A percentile compares a stretch with the other conserved stretches of the same genome.
phyloP scores from a whole-genome alignment of 2,329 filamentous ascomycete genomes.

The Talaromyces marneffei region DNA sequence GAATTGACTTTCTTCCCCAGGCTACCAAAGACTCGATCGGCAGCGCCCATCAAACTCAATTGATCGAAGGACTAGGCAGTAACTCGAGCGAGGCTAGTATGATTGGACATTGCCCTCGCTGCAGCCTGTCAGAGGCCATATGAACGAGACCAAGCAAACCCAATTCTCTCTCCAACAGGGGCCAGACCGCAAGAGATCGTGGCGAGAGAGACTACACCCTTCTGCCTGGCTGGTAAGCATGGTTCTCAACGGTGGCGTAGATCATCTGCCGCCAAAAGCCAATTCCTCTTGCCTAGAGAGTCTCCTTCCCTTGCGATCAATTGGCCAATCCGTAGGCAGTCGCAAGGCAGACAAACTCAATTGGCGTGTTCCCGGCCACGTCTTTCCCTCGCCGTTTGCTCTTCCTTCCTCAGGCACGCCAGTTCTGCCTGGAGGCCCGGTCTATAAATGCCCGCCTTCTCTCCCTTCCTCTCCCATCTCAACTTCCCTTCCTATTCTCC shows the following conservation, averaged over 20 bases:
- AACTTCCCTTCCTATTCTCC: conserved; percentile 3
- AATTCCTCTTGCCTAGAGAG: not conserved
- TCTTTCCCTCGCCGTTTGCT: not conserved
- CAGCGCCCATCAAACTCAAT: not conserved
- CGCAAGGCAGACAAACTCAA: not conserved
- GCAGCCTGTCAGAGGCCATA: not conserved
- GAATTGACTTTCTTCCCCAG: not conserved
- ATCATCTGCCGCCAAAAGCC: not conserved
- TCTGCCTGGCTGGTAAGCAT: not conserved
- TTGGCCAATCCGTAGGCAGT: not conserved
- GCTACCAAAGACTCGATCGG: not conserved
- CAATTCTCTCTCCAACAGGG: not conserved
- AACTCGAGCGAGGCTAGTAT: not conserved
- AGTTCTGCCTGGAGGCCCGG: not conserved
- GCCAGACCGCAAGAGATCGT: not conserved
- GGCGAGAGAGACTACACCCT: not conserved
- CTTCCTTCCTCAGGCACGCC: not conserved
- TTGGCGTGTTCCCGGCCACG: not conserved
- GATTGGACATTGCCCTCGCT: not conserved
- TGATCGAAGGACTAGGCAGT: not conserved
- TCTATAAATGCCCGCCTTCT: not conserved
- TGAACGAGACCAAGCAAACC: not conserved
- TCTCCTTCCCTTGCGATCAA: not conserved
- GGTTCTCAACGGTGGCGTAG: not conserved
- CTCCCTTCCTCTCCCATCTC: not conserved